Base-by-base conservation (phyloP, 225 moss, liverwort and hornwort genomes). In the Anthoceros angustus region DNA sequence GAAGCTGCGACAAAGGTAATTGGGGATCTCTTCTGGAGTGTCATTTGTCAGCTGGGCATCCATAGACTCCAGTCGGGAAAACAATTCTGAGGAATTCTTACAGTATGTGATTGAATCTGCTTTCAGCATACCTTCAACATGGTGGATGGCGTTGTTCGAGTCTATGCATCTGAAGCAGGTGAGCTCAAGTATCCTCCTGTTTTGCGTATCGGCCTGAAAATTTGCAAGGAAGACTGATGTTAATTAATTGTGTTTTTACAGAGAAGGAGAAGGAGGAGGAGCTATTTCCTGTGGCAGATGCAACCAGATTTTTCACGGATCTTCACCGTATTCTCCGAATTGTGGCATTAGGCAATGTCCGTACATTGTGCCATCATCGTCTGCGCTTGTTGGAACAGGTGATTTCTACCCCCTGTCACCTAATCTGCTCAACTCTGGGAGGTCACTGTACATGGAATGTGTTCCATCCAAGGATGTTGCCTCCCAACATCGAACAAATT, bases 91-190 rank as follows among this genome's bases (percentile, higher is more conserved):
- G 25, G 5, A 20, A 38, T 0, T 38, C 25, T 10, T 14, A 15
- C 16, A 41, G 7, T 41, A 4, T n/a, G 64, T 16, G 9, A 15
- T 70, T 63, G 66, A 16, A 49, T 18, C 18, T 73, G 2, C 69
- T 25, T 14, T 66, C 82, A 89, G 84, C 95, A 95, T 72, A 72
- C 68, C 12, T 91, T 60, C 55, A 82, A 85, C 74, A 91, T 95
- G 95, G 74, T 88, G 45, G 91, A 95, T 80, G 95, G 95, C n/a
- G 91, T 95, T 25, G 87, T 95, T 67, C 88, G 77, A 38, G 84
- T 95, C 24, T 91, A 88, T 71, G 76, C 86, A 4, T 25, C 78
- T 40, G 83, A 76, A 72, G 79, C 74, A 71, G 76, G 89, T 86
- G 65, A 46, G 45, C 11, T 46, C 45, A 46, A 46, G n/a, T 68